Evolutionary conservation across 371 early-diverging fungal species (phyloP).

Genomic region (Coemansia sp.): DNA sequence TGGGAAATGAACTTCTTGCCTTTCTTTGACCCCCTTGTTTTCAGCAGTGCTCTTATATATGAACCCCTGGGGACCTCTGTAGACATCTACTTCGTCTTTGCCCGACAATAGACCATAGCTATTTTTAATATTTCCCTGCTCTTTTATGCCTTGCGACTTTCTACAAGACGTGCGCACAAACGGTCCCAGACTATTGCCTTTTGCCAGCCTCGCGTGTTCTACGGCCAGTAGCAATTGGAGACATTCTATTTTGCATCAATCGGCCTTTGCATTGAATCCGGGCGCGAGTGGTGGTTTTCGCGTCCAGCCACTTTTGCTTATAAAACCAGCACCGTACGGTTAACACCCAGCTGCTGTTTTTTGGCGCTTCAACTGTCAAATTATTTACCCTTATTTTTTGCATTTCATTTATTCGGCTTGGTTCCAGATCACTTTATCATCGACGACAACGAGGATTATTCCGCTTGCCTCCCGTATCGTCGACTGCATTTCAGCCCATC

Average conservation of each 20-base stretch:
- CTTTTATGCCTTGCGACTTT: conserved; percentile 9
- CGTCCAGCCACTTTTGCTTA: too few relatives aligned
- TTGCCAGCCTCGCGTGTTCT: background rate
- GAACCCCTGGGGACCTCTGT: conserved; percentile 10
- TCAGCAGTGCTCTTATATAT: conserved; percentile 1
- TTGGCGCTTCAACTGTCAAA: background rate
- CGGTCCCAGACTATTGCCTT: conserved; percentile 1
- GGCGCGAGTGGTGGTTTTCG: background rate
- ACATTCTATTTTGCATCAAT: conserved; percentile 10
- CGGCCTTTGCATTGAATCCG: background rate
- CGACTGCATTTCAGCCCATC: background rate
- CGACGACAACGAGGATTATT: background rate
- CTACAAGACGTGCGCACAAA: conserved; percentile 7
- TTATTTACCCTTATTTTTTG: background rate
- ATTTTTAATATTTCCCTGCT: conserved; percentile 1
- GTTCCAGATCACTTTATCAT: background rate
- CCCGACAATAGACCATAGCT: conserved; percentile 11
- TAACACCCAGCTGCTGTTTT: background rate
- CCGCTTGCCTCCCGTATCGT: background rate
- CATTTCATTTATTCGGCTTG: background rate
- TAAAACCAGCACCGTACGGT: background rate
- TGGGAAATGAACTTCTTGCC: conserved; percentile 2
- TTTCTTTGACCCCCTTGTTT: conserved; percentile 2
- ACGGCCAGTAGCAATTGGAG: conserved; percentile 6
- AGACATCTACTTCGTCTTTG: conserved; percentile 15